phyloP scores from a whole-genome alignment of 2,329 filamentous ascomycete genomes.

The Plectosphaerella cucumerina region DNA sequence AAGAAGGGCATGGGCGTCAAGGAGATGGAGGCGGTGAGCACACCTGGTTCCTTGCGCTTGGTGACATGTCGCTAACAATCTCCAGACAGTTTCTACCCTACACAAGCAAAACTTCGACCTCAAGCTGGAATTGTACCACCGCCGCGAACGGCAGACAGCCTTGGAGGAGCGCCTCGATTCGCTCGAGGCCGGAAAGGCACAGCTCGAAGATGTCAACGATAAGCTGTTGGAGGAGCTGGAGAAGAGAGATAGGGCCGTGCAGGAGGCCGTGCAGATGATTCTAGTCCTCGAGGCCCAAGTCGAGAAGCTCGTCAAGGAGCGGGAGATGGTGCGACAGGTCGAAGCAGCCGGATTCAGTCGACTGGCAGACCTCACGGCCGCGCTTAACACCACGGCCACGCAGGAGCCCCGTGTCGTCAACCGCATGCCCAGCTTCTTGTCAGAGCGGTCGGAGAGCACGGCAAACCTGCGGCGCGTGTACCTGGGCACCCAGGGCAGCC shows the following conservation, averaged over 20 bases:
- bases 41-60: neutral
- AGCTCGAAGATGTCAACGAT: constrained; percentile 55
- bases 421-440: constrained; percentile 62
- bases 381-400: constrained; percentile 9
- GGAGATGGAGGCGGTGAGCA: constrained; percentile 61
- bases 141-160: constrained; percentile 57
- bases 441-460: constrained; percentile 53
- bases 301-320: constrained; percentile 48
- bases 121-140: constrained; percentile 68
- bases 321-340: constrained; percentile 47
- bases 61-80: constrained; percentile 5
- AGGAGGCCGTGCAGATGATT: constrained; percentile 68
- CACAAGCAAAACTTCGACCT: constrained; percentile 76
- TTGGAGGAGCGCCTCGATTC: constrained; percentile 55
- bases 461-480: constrained; percentile 60
- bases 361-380: constrained; percentile 24
- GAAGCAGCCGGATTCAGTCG: constrained; percentile 35
- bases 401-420: constrained; percentile 36
- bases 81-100: constrained; percentile 59
- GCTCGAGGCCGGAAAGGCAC: constrained; percentile 49
- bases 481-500: constrained; percentile 43
- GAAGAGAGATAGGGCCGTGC: constrained; percentile 65
- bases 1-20: constrained; percentile 58
- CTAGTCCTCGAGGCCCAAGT: constrained; percentile 58
- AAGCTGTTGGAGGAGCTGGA: constrained; percentile 57